Percentiles rank a stretch among this genome's conserved stretches.
Evolutionary conservation across 2,329 filamentous ascomycete species (phyloP).

Genomic region (Cadophora malorum): DNA sequence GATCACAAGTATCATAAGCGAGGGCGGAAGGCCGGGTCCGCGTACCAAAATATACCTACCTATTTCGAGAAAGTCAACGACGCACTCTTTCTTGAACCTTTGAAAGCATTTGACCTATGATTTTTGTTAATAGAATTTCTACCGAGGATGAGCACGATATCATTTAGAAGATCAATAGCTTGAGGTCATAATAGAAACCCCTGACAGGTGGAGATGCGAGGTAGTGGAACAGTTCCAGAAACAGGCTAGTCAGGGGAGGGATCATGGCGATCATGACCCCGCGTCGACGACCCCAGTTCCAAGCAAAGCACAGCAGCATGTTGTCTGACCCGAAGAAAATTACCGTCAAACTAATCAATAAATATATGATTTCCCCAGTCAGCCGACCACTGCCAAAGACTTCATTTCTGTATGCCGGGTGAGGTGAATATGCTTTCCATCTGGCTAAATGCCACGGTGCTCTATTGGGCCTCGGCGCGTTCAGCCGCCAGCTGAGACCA

Average conservation of each 20-base stretch:
- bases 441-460: constrained; percentile 12
- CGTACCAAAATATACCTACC: too few relatives aligned
- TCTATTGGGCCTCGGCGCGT: not conserved
- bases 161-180: too few relatives aligned
- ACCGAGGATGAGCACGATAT: too few relatives aligned
- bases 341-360: not conserved
- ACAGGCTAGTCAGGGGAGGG: constrained; percentile 2
- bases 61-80: too few relatives aligned
- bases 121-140: too few relatives aligned
- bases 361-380: not conserved
- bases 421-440: too few relatives aligned
- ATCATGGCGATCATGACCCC: constrained; percentile 6
- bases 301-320: not conserved
- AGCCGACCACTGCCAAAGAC: not conserved
- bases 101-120: too few relatives aligned
- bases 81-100: too few relatives aligned
- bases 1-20: too few relatives aligned
- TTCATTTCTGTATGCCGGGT: constrained; percentile 6
- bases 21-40: too few relatives aligned
- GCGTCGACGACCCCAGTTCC: not conserved
- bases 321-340: not conserved
- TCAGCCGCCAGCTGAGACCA: constrained; percentile 18
- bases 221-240: not conserved
- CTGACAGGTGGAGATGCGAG: not conserved
- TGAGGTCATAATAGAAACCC: not conserved